Evolutionary conservation across 495 filamentous ascomycete genomes (phyloP), one percentile per base, ranked within the genome.

Genomic region (Hypoxylon fuscum): DNA sequence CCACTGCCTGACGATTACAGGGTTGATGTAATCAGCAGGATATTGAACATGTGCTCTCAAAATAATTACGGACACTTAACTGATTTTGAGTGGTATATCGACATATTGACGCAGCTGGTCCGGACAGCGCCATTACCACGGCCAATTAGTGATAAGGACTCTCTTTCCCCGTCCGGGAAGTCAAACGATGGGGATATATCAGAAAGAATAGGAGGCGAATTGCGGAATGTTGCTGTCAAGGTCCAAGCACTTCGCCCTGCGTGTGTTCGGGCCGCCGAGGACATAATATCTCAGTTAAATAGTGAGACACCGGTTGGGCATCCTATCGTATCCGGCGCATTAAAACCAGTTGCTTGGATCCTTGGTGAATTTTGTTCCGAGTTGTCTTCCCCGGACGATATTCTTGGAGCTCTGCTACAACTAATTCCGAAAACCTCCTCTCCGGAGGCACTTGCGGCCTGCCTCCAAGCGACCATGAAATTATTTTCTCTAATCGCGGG

Each of bases 21-120:
- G 32, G 72, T 87, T 9, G 88, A 88, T 58, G 90, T 97, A 23
- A 88, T 97, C 22, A 82, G 82, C 31, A 82, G 88, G 40, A 91
- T 97, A 52, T 68, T 98, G 17, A 87, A 90, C 54, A 95, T 98
- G 82, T 98, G 96, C 74, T 91, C 90, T n/a, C 84, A 87, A 44
- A 88, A 91, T 59, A 96, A 92, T 54, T 98, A 97, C 72, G 82
- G 85, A 12, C 90, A 90, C 67, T 75, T 98, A 42, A 76, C 76
- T 41, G 95, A 98, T 70, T 98, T 98, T 71, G 95, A 96, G 59
- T 98, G 95, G 95, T 98, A 98, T 76, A 86, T 98, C 45, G 87
- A 90, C 55, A 83, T 93, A 32, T 76, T 98, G 8, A 85, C 91
- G 5, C 89, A 94, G 66, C 80, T 98, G 2, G 83, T 97, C 25